These are phyloP conservation scores for Powellomyces hirtus DNA, from an alignment of 192 early-diverging fungal species.

Conservation along the genomic window DNA sequence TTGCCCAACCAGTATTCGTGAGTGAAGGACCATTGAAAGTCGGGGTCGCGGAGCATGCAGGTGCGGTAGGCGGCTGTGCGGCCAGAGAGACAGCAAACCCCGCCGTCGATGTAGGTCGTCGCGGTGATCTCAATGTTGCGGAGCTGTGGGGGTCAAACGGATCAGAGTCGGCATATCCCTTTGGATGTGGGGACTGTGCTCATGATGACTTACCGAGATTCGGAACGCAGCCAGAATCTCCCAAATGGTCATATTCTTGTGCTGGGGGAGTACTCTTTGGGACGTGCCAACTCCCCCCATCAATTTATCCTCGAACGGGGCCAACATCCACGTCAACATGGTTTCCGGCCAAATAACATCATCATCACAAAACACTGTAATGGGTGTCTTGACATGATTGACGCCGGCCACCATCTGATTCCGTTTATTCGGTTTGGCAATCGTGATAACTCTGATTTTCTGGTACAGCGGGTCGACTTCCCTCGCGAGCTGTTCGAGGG, in stretches of 20 bases:
- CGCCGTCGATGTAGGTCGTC: conserved; percentile 72
- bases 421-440: neutral
- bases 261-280: conserved; percentile 56
- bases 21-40: conserved; percentile 69
- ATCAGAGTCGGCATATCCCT: no score
- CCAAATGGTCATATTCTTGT: conserved; percentile 65
- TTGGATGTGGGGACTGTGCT: no score
- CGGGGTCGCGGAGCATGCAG: conserved; percentile 65
- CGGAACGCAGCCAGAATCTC: conserved; percentile 70
- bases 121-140: conserved; percentile 73
- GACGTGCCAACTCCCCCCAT: conserved; percentile 72
- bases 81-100: conserved; percentile 71
- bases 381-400: conserved; percentile 64
- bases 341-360: conserved; percentile 47
- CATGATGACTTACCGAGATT: conserved; percentile 41
- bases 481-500: conserved; percentile 53
- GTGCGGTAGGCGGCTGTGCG: conserved; percentile 71
- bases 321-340: conserved; percentile 62
- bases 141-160: conserved; percentile 32
- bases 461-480: conserved; percentile 70
- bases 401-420: conserved; percentile 70
- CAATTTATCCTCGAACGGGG: conserved; percentile 68
- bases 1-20: conserved; percentile 72
- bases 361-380: conserved; percentile 37
- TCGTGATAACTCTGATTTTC: conserved; percentile 41